phyloP scores from a whole-genome alignment of 148 eudicot genomes.

The Rhododendron ovatum region DNA sequence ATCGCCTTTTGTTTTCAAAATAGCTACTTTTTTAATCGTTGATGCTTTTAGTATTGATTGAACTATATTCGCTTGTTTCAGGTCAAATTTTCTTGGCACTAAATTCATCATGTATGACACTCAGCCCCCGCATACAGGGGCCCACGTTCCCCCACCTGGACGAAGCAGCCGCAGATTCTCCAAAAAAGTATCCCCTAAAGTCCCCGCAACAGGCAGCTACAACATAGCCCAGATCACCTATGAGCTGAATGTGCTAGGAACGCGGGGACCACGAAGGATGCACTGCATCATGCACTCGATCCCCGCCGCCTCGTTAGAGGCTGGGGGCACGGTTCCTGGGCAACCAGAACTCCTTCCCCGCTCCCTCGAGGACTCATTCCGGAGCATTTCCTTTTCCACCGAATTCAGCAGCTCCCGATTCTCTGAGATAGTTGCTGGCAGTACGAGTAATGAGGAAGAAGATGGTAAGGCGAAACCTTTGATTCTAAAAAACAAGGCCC shows the following conservation, averaged over 20 bases:
- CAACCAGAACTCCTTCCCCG: conserved; percentile 46
- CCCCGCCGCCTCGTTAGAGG: conserved; percentile 40
- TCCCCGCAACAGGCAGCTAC: conserved; percentile 45
- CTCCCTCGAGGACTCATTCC: conserved; percentile 52
- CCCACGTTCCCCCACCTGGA: conserved; percentile 37
- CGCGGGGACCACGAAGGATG: conserved; percentile 65
- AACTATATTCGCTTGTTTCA: conserved; percentile 14
- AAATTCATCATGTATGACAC: conserved; percentile 57
- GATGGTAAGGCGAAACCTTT: conserved; percentile 28
- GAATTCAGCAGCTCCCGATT: conserved; percentile 55
- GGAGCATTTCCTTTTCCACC: conserved; percentile 48
- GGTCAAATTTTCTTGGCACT: conserved; percentile 61
- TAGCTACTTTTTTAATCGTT: not conserved
- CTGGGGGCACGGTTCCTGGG: conserved; percentile 47
- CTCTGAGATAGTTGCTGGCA: conserved; percentile 28
- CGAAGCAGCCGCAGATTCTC: conserved; percentile 49
- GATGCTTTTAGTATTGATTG: not conserved
- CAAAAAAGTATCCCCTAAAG: conserved; percentile 57
- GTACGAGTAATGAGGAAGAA: conserved; percentile 19
- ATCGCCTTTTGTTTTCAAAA: not conserved
- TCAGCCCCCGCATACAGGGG: conserved; percentile 40
- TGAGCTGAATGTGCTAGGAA: conserved; percentile 57
- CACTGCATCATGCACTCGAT: conserved; percentile 56
- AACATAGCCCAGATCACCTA: conserved; percentile 49
- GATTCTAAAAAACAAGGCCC: conserved; percentile 27